A percentile compares a stretch with the other conserved stretches of the same genome.
Conservation (phyloP, 169 alveolate genomes). For the Perkinsus olseni region DNA sequence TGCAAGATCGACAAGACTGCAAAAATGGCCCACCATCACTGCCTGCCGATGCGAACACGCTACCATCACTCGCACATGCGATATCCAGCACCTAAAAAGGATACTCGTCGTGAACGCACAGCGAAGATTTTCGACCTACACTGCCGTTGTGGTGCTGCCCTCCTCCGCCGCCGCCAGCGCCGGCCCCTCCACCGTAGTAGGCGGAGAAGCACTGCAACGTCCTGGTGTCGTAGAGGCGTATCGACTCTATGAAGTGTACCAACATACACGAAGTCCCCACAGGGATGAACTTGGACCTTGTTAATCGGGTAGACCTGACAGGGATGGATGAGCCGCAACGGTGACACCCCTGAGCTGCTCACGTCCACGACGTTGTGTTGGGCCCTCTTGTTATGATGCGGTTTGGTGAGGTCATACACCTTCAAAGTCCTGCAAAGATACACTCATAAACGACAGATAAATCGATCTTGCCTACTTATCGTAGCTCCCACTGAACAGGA, state of each 20-base stretch:
- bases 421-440: not conserved
- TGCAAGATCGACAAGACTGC: not conserved
- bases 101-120: not conserved
- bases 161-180: not conserved
- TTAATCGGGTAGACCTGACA: not conserved
- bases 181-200: not conserved
- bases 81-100: not conserved
- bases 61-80: slow-evolving; percentile 1
- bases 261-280: not conserved
- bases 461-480: not conserved
- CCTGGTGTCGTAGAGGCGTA: not conserved
- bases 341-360: not conserved
- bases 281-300: not conserved
- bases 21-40: not conserved
- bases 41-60: not conserved
- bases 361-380: not conserved
- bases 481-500: not conserved
- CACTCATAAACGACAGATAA: not conserved
- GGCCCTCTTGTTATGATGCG: not conserved
- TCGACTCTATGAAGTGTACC: not conserved
- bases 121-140: not conserved
- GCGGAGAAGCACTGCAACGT: not conserved
- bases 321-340: not conserved
- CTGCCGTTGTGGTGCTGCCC: not conserved
- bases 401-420: not conserved